Base-by-base conservation (phyloP, 2,329 filamentous ascomycete genomes). In the Fusarium sp. region DNA sequence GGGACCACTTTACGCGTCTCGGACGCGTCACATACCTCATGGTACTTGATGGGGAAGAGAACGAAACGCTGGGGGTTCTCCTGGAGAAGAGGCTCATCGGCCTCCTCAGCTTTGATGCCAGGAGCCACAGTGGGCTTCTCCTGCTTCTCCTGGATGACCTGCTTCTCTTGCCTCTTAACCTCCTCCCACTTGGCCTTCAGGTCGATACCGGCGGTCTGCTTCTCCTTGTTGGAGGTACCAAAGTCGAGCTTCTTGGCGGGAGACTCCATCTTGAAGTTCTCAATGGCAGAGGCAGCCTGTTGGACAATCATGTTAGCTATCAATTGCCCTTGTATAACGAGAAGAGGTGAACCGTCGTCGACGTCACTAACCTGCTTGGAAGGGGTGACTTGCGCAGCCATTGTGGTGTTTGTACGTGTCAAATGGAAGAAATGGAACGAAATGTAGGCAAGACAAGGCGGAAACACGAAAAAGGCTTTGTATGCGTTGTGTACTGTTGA, bases 31-130 rank as follows among this genome's bases (percentile, higher is more conserved):
- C 94, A 85, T 86, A 98, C 96, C 93, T 98, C 96, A 81, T 98
- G 95, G 87, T 98, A 98, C 89, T 98, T 98, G 85, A 99, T 98
- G 77, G 97, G 97, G 87, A 99, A 99, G 73, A 99, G 90, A 69
- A 99, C 97, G 81, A 99, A 99, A 80, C 97, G 94, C 78, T 97
- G 91, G 73, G 95, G 93, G 87, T 99, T 99, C 87, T 98, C 97
- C 83, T 95, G 93, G 8, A 99, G 91, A 62, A 99, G 89, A 67
- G 97, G 97, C 89, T 99, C 97, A 67, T 95, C 90, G 67, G 89
- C 89, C 85, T 98, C 94, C 60, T 93, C 88, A 31, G 89, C 78
- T 85, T 93, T 93, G 82, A 91, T 87, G 25, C 85, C 85, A 45
- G 88, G 77, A 61, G 88, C 86, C 45, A 50, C 45, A 27, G 45